Percentiles rank a stretch among this genome's conserved stretches.
These are phyloP conservation scores for Trichophyton equinum DNA, from an alignment of 2,329 filamentous ascomycete genomes.

Conservation along the genomic window DNA sequence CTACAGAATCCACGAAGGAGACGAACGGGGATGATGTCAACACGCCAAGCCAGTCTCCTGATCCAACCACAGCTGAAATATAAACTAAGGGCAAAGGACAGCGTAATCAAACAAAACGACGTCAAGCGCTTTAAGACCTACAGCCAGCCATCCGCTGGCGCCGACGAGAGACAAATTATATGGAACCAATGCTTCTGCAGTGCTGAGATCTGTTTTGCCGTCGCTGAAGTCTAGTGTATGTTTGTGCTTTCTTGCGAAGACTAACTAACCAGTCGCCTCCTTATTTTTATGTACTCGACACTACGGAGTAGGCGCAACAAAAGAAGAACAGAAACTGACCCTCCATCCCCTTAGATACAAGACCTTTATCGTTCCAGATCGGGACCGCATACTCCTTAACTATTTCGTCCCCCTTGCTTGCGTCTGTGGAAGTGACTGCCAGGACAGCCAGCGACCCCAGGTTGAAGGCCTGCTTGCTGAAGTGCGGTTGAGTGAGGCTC, in stretches of 20 bases:
- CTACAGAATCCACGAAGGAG: too few species aligned
- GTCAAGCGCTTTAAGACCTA: not conserved
- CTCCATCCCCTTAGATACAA: not conserved
- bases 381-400: not conserved
- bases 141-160: not conserved
- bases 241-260: not conserved
- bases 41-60: conserved; percentile 1
- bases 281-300: not conserved
- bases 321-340: not conserved
- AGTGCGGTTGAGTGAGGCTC: not conserved
- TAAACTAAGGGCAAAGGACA: not conserved
- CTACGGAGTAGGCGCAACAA: not conserved
- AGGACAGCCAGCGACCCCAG: not conserved
- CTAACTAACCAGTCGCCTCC: not conserved
- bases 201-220: not conserved
- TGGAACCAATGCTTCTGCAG: not conserved
- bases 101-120: not conserved
- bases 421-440: not conserved
- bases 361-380: not conserved
- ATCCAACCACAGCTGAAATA: not conserved
- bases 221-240: not conserved
- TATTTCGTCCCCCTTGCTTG: not conserved
- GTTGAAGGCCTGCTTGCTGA: not conserved
- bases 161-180: not conserved
- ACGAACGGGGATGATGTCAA: not conserved